phyloP scores from a whole-genome alignment of 768 basidiomycete species.

The Paxillus rubicundulus region DNA sequence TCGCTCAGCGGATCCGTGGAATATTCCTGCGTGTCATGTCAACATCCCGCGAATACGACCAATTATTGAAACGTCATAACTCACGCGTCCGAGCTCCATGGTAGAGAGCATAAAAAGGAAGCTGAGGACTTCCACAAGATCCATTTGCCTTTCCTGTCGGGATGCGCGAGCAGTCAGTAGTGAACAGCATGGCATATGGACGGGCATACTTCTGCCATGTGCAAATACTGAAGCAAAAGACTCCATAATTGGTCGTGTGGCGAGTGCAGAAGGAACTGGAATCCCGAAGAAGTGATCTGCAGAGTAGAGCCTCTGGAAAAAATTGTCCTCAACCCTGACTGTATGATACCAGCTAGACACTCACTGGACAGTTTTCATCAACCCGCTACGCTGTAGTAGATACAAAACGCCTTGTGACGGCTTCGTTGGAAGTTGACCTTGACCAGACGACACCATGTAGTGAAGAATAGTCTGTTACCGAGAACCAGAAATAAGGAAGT shows the following conservation, averaged over 20 bases:
- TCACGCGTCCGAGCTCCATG: slow-evolving; percentile 88
- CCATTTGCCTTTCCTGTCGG: slow-evolving; percentile 78
- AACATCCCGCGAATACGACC: slow-evolving; percentile 1
- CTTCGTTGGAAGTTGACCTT: slow-evolving; percentile 67
- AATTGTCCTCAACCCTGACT: not conserved
- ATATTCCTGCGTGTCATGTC: slow-evolving; percentile 64
- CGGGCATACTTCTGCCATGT: slow-evolving; percentile 70
- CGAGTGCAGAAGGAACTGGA: slow-evolving; percentile 93
- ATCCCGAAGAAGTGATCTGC: slow-evolving; percentile 90
- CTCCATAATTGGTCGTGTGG: slow-evolving; percentile 97
- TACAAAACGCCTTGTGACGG: slow-evolving; percentile 84
- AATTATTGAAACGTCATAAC: slow-evolving; percentile 16
- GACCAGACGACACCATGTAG: slow-evolving; percentile 95
- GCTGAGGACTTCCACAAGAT: slow-evolving; percentile 88
- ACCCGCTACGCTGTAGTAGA: slow-evolving; percentile 76
- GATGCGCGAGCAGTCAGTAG: slow-evolving; percentile 11
- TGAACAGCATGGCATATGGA: slow-evolving; percentile 4
- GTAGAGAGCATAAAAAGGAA: slow-evolving; percentile 97
- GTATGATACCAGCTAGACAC: slow-evolving; percentile 18
- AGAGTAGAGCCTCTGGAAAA: slow-evolving; percentile 49
- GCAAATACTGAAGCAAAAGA: slow-evolving; percentile 84
- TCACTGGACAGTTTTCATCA: slow-evolving; percentile 78
- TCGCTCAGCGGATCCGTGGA: slow-evolving; percentile 75
- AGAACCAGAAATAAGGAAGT: not conserved
- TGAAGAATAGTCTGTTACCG: slow-evolving; percentile 81